phyloP scores from a whole-genome alignment of 768 basidiomycete genomes.

The Leccinum pellstonianum region DNA sequence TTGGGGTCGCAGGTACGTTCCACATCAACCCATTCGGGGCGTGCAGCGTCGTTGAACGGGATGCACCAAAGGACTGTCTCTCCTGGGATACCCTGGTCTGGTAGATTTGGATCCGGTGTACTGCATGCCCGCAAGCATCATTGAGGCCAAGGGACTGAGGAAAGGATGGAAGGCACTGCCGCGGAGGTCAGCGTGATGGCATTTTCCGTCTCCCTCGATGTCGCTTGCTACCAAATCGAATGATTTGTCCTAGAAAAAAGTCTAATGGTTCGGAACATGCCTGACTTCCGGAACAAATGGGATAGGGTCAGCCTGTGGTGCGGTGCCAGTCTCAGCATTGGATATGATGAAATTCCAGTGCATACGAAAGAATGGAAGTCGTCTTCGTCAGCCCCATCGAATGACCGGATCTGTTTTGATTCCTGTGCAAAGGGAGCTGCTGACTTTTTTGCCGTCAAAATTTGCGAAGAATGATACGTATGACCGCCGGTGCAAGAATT shows the following conservation, averaged over 20 bases:
- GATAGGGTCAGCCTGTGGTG: neutral
- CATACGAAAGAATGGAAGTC: conserved; percentile 20
- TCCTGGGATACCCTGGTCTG: conserved; percentile 84
- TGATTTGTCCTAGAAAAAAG: neutral
- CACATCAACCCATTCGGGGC: neutral
- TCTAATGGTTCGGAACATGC: neutral
- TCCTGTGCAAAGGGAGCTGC: conserved; percentile 5
- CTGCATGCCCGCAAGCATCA: conserved; percentile 86
- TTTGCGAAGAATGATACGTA: neutral
- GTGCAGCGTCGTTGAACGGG: neutral
- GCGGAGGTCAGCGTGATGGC: conserved; percentile 22
- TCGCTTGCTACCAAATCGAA: conserved; percentile 7
- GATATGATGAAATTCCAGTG: conserved; percentile 11
- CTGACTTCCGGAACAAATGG: neutral
- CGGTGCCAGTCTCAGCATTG: conserved; percentile 4
- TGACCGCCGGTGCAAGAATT: conserved; percentile 1
- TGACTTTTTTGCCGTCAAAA: neutral
- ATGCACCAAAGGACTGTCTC: conserved; percentile 62
- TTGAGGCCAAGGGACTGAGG: conserved; percentile 65
- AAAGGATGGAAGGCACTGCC: conserved; percentile 44
- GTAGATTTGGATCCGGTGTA: conserved; percentile 91
- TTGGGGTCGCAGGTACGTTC: conserved; percentile 78
- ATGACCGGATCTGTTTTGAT: neutral
- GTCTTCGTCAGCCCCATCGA: conserved; percentile 2
- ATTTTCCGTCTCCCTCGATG: conserved; percentile 4